Evolutionary conservation across 2,329 filamentous ascomycete species (phyloP).

Genomic region (Leptosphaerulina australis): DNA sequence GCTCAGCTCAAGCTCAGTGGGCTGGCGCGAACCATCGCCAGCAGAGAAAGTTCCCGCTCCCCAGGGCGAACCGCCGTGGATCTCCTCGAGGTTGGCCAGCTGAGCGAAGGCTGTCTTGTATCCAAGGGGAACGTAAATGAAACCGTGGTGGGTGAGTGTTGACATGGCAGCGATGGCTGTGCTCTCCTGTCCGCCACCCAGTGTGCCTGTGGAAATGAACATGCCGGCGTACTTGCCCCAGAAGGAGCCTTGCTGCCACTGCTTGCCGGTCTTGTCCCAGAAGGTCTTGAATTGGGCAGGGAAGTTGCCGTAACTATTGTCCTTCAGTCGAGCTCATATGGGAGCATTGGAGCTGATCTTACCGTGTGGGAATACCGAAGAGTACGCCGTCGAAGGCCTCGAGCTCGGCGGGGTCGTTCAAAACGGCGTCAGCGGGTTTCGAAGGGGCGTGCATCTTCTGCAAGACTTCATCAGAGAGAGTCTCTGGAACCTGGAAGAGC

Average conservation of each 20-base stretch:
- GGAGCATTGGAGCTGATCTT: constrained; percentile 32
- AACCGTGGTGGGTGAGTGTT: constrained; percentile 89
- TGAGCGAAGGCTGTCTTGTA: constrained; percentile 79
- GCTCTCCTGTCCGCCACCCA: constrained; percentile 89
- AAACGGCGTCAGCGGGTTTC: constrained; percentile 66
- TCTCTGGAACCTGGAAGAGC: constrained; percentile 88
- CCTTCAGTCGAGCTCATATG: too few relatives aligned
- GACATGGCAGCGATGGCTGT: constrained; percentile 82
- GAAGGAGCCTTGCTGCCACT: constrained; percentile 79
- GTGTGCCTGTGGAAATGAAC: constrained; percentile 84
- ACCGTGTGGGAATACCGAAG: constrained; percentile 82
- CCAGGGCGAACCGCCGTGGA: constrained; percentile 89
- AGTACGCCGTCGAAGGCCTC: constrained; percentile 85
- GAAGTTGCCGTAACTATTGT: constrained; percentile 98
- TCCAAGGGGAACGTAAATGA: constrained; percentile 94
- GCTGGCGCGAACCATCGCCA: constrained; percentile 82
- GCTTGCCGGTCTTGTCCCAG: constrained; percentile 87
- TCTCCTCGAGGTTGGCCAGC: constrained; percentile 74
- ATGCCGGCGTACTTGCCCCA: constrained; percentile 89
- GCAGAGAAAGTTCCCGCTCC: constrained; percentile 88
- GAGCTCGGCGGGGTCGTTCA: constrained; percentile 67
- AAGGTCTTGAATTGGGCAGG: constrained; percentile 93
- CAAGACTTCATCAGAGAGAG: constrained; percentile 81
- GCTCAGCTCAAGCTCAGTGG: constrained; percentile 74
- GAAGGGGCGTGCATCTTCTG: constrained; percentile 87